Base-by-base conservation (phyloP, 148 eudicot genomes). In the Pouteria glomerata region DNA sequence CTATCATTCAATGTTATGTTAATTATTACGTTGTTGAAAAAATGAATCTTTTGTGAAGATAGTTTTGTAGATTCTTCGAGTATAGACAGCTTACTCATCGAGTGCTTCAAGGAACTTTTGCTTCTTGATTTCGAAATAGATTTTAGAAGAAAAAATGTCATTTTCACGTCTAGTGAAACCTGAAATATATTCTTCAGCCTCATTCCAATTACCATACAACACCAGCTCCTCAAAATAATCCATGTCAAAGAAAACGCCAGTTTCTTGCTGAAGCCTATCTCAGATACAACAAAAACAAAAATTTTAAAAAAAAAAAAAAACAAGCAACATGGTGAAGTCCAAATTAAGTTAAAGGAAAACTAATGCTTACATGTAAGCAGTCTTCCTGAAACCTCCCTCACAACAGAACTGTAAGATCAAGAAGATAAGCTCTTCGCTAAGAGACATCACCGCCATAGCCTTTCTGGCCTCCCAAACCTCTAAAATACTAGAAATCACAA, bases 321-420 rank as follows among this genome's bases (percentile, higher is more conserved):
- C 7, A 26, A n/a, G n/a, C 11, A 6, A 58, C 34, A 12, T 29
- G 4, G 37, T 24, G 30, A 33, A n/a, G 8, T 34, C 29, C 7
- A 14, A 30, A 47, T 74, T 31, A 18, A 48, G 30, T 7, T 13
- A 27, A 29, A 37, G 27, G 34, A 33, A 51, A 29, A 0, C 21
- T 60, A 14, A 29, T 2, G 74, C 81, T 77, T 56, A 74, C 84
- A 77, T 45, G 68, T 77, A 81, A 66, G 78, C 76, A 59, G 84
- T 81, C 58, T 21, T 75, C 15, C 58, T 42, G 21, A 81, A 75
- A 34, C 73, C 69, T 44, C 78, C 85, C 73, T 82, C 85, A 47
- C 62, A 42, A 37, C 79, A 78, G 48, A 74, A 78, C 66, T 82
- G 85, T 51, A 78, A 45, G 29, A 82, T 56, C 73, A 82, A 63